Conservation (phyloP, 2,329 filamentous ascomycete species). For the Acarospora socialis region DNA sequence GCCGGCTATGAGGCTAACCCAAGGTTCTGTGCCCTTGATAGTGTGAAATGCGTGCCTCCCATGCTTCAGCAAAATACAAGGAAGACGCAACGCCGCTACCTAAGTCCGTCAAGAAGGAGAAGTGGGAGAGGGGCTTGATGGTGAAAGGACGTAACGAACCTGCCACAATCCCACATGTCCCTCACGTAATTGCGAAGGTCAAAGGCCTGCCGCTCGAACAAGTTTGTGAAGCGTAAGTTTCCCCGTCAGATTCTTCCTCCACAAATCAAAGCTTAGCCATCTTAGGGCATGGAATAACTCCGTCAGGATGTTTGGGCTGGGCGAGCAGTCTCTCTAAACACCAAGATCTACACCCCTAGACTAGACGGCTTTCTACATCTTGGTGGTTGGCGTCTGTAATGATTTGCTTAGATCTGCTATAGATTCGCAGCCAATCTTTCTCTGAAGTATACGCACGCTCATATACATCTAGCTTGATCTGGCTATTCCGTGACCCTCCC, state of each 20-base stretch:
- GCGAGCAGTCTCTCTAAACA: too few relatives aligned
- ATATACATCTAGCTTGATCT: too few relatives aligned
- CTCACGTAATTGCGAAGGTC: constrained; percentile 74
- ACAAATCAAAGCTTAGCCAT: background rate
- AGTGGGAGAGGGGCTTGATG: constrained; percentile 75
- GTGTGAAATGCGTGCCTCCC: constrained; percentile 84
- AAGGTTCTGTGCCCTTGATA: constrained; percentile 14
- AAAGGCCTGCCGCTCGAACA: constrained; percentile 68
- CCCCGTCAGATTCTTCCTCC: constrained; percentile 1
- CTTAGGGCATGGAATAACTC: constrained; percentile 64
- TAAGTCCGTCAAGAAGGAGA: constrained; percentile 89
- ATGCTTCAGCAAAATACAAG: constrained; percentile 67
- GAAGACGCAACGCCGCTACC: constrained; percentile 56
- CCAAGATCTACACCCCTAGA: too few relatives aligned
- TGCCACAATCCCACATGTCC: constrained; percentile 71
- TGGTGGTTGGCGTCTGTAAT: too few relatives aligned
- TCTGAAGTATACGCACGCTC: too few relatives aligned
- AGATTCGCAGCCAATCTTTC: too few relatives aligned
- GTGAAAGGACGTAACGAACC: constrained; percentile 93
- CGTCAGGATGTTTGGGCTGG: constrained; percentile 61
- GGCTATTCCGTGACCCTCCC: background rate
- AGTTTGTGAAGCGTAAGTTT: constrained; percentile 60
- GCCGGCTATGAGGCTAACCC: background rate
- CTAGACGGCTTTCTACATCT: too few relatives aligned
- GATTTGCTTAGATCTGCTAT: too few relatives aligned